Base-by-base conservation (phyloP, 129 eudicot species). In the Erigeron canadensis region DNA sequence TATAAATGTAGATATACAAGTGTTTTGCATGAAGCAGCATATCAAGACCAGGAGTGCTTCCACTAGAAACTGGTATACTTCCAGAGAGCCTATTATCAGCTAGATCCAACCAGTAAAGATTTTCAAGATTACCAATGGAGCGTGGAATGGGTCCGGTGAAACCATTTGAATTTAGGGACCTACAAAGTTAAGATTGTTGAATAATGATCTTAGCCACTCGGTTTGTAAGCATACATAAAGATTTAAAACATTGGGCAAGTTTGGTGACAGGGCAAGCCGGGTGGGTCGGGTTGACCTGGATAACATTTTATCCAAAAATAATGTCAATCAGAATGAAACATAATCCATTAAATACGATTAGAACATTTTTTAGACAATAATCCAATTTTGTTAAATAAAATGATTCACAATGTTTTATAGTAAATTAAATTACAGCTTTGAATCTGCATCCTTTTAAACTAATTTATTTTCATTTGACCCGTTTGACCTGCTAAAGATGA, bases 61-160 rank as follows among this genome's bases (percentile, higher is more conserved):
- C 89, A 69, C 16, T 70, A 47, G 98, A 94, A 80, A 94, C 95
- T 1, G 98, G 98, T 75, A 94, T 80, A 0, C 65, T 19, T 76
- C 98, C 98, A 13, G 76, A 67, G 69, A 94, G 94, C 64, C 45
- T 58, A 73, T 94, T 94, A 69, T 89, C 93, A 11, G 96, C 95
- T 44, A 93, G 67, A 79, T 94, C 98, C 73, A 94, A 84, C 98
- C 96, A 94, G 78, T 85, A 82, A 60, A 94, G 92, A 50, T 84
- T 81, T 56, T 51, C 4, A 5, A 94, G 69, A 10, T 81, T 84
- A 61, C 98, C 98, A 75, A 94, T 83, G 34, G 95, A 73, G 72
- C 88, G 80, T 40, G 99, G 99, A 67, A 95, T 90, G 41, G 21
- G 7, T 48, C 99, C 97, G 8, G 70, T 72, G 71, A 95, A 90